Base-by-base conservation (phyloP, 306 rosid species). In the Pterocarpus santalinus region DNA sequence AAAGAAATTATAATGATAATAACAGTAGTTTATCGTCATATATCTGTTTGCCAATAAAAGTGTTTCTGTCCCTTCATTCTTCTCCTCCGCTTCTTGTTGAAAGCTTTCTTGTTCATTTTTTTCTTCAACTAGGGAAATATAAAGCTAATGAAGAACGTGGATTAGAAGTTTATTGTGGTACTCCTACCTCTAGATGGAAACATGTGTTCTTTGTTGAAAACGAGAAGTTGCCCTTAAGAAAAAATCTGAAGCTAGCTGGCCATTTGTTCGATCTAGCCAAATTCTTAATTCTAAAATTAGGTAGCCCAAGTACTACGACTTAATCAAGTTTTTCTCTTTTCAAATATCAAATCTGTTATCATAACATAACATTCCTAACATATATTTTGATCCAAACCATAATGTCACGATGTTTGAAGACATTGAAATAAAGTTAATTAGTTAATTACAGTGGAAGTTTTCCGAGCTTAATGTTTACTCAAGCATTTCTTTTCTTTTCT, bases 221-320 rank as follows among this genome's bases (percentile, higher is more conserved):
- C 6, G 8, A 9, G 9, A 14, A 75, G 33, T 14, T 3, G 4
- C 34, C 16, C 12, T 10, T 17, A 3, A 1, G n/a, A 41, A 30
- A 11, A 52, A 35, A 66, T 2, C 2, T 30, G 46, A 56, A 78
- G 22, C 35, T 66, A 7, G 60, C 7, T 55, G 38, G 34, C 9
- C 60, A 67, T 56, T 57, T 69, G 8, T 34, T 68, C n/a, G 33
- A 41, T 64, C 8, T 10, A 51, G 17, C 38, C 46, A 65, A 78
- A 41, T 33, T 32, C 2, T 68, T 55, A 41, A 17, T 7, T 64
- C 65, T 51, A 47, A 36, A 64, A 46, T 49, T 77, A 51, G 81
- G 41, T 65, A 17, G 73, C 73, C 72, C 11, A 49, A 64, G 30
- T 16, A 12, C 0, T 39, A 35, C 46, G 13, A 15, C 11, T 39